Percentiles rank a stretch among this genome's conserved stretches.
phyloP scores from a whole-genome alignment of 1,284 basidiomycete species.

The Ustilago loliicola region DNA sequence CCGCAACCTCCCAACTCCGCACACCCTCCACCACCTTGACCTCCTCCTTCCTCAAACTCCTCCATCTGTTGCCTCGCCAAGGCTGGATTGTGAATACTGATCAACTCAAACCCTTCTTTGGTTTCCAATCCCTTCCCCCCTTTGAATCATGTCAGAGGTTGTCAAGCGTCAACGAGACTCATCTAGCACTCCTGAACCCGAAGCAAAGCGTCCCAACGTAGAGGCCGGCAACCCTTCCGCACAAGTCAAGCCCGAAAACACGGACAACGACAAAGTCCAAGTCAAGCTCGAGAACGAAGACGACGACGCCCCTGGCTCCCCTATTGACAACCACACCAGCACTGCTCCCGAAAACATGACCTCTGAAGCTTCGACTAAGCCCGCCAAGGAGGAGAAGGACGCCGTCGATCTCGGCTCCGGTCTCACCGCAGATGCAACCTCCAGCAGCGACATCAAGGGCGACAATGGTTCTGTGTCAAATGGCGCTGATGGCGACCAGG shows the following conservation, averaged over 20 bases:
- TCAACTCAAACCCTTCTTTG: conserved; percentile 32
- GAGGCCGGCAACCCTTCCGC: conserved; percentile 19
- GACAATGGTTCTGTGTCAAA: conserved; percentile 38
- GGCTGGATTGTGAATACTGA: conserved; percentile 48
- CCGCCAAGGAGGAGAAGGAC: conserved; percentile 48
- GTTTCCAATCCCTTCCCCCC: conserved; percentile 18
- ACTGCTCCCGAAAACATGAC: conserved; percentile 35
- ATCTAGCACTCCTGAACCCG: conserved; percentile 50
- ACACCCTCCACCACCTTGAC: conserved; percentile 6
- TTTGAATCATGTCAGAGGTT: conserved; percentile 58
- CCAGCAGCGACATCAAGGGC: conserved; percentile 43
- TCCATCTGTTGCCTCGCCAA: conserved; percentile 26
- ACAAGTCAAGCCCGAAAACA: conserved; percentile 6
- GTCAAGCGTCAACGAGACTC: conserved; percentile 58
- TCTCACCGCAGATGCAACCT: conserved; percentile 38
- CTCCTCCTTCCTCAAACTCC: conserved; percentile 21
- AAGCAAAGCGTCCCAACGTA: conserved; percentile 55
- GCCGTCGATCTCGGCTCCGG: conserved; percentile 57
- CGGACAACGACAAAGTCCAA: conserved; percentile 3
- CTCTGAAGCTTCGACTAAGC: conserved; percentile 40
- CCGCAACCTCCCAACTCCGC: conserved; percentile 9
- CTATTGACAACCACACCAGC: neutral
- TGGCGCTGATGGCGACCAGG: conserved; percentile 40
- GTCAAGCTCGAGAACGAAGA: conserved; percentile 18
- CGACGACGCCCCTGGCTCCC: conserved; percentile 17